Base-by-base conservation (phyloP, 768 basidiomycete species). In the Exidia glandulosa region DNA sequence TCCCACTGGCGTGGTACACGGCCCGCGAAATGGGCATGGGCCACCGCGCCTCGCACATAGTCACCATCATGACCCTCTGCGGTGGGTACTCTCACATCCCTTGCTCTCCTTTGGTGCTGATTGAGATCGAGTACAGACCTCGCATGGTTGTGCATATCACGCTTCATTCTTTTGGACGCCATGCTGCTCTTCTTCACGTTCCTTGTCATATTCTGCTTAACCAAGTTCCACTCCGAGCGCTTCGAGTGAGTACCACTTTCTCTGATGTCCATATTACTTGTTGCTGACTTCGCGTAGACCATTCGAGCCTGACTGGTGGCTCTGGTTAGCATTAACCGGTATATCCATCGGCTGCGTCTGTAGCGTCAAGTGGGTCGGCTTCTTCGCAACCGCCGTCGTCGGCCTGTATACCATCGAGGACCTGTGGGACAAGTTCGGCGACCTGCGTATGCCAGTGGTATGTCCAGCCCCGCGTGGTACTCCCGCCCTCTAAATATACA, bases 111-210 rank as follows among this genome's bases (percentile, higher is more conserved):
- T 52, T 55, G 55, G 64, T 63, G 60, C 50, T 31, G 3, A 1
- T 30, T 3, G 29, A 23, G 41, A 1, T 6, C 41, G 16, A 19
- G 32, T 25, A n/a, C 63, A 96, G 96, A 99, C 74, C 84, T 97
- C 62, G 94, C 89, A 62, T 99, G 94, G 96, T 72, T 98, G 50
- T 88, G 86, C 66, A 99, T 98, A 69, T 95, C 94, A 31, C 85
- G 95, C 29, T 99, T 99, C 71, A 94, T 98, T 73, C 85, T 99
- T 36, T 79, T 99, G 67, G 96, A 99, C 71, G 94, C 96, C 25
- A 96, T 99, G 92, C 77, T 99, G n/a, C 77, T 99, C 33, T 96
- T 95, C 80, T 98, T 99, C 77, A 98, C 96, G 41, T 92, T 97
- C 79, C 86, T 90, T 68, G 94, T 94, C 47, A 89, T 95, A 65